These are phyloP conservation scores for Colletotrichum acutatum DNA, from an alignment of 2,329 filamentous ascomycete species.

Conservation along the genomic window DNA sequence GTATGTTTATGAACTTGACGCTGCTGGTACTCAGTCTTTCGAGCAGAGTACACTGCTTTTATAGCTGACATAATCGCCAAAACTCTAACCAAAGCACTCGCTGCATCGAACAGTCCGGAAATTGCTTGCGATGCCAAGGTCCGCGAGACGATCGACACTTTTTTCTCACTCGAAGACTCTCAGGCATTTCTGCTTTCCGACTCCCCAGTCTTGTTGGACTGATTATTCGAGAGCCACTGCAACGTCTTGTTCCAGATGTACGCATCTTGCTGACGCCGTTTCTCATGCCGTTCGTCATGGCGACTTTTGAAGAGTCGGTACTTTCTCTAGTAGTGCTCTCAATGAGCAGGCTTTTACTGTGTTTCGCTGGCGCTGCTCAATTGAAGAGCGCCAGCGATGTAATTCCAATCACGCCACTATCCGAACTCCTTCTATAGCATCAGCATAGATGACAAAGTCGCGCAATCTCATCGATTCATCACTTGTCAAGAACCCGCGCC, in stretches of 20 bases:
- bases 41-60: neutral
- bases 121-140: neutral
- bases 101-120: neutral
- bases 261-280: neutral
- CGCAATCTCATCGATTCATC: conserved; percentile 18
- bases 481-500: conserved; percentile 66
- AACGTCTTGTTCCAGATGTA: neutral
- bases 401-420: neutral
- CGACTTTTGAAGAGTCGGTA: neutral
- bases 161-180: neutral
- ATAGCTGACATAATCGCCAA: neutral
- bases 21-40: neutral
- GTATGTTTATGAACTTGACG: neutral
- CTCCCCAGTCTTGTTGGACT: neutral
- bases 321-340: neutral
- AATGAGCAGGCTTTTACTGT: neutral
- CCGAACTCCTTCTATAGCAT: neutral
- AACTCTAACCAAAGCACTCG: neutral
- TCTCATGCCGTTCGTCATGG: neutral
- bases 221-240: neutral
- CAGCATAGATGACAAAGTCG: neutral
- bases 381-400: neutral
- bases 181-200: neutral
- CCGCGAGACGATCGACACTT: neutral
- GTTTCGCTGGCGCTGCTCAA: neutral